Evolutionary conservation across 306 rosid genomes (phyloP).

Genomic region (Clitoria ternatea): DNA sequence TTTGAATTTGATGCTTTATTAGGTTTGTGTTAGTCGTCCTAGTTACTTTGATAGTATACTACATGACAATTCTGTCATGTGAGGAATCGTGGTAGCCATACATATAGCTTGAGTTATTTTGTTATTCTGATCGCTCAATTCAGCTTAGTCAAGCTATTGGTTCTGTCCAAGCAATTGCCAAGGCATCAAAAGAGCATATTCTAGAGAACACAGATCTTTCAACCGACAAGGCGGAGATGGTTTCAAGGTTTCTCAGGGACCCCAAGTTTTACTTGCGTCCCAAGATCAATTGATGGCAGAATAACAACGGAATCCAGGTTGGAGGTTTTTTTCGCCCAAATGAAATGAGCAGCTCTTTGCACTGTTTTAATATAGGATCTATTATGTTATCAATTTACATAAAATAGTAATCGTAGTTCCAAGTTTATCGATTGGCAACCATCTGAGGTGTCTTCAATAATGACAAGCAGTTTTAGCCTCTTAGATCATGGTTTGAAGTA

Average conservation of each 20-base stretch:
- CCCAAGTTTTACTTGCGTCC: constrained; percentile 66
- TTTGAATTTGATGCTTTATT: constrained; percentile 9
- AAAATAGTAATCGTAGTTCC: background rate
- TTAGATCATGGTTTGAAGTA: background rate
- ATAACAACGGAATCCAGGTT: constrained; percentile 17
- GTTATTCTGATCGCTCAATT: constrained; percentile 28
- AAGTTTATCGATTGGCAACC: background rate
- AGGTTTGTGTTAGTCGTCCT: background rate
- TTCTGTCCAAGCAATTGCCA: constrained; percentile 79
- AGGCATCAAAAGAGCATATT: constrained; percentile 66
- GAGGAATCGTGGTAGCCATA: constrained; percentile 2
- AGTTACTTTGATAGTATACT: background rate
- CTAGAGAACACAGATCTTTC: constrained; percentile 89
- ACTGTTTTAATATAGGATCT: background rate
- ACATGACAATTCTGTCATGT: background rate
- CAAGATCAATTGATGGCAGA: constrained; percentile 44
- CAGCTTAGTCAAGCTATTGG: constrained; percentile 92
- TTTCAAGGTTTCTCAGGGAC: constrained; percentile 73
- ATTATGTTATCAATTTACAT: background rate
- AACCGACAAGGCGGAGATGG: constrained; percentile 64
- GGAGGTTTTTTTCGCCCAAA: background rate
- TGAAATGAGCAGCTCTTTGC: background rate
- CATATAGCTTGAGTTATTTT: constrained; percentile 20
- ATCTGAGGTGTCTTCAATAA: background rate
- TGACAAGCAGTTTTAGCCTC: background rate